Evolutionary conservation across 176 grass and related monocot species (phyloP), one percentile per base, ranked within the genome.

Genomic region (Oryza coarctata): DNA sequence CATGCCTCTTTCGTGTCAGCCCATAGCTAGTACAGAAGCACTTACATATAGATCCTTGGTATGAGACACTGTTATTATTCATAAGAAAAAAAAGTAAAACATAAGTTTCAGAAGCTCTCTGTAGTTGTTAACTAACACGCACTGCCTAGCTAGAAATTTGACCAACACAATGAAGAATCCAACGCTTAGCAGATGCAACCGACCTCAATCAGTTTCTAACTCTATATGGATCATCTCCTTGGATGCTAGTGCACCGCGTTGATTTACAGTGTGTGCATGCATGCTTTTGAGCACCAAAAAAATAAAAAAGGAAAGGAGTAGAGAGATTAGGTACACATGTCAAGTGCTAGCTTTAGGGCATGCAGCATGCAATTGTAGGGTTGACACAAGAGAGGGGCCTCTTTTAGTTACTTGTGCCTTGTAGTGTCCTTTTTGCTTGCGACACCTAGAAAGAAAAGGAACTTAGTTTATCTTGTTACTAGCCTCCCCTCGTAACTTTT

Each of bases 301-400:
- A 39, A 39, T 1, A 39, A 12, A 17, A 49, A 17, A 17, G 11
- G 8, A 49, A 74, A 64, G 25, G 29, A 11, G n/a, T n/a, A 72
- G 32, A 1, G 32, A 33, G 64, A 73, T 79, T 73, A 79, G 75
- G 76, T 80, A 66, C 41, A 80, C 10, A 39, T 13, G 26, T 28
- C 12, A 33, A 18, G 43, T 43, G 20, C 1, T 55, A 55, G 77
- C 70, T 75, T 86, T 68, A 45, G 70, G 70, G 70, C 44, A 80
- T 28, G 85, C 49, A 71, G 49, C 65, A 20, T 45, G 70, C 84
- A 58, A 20, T n/a, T 86, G 85, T 61, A 86, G 77, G 85, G 78
- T 65, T 75, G 81, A 68, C 70, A 25, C 77, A 81, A 60, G 20
- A 74, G 9, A 14, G 27, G 22, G 34, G 3, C 0, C 35, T 36